phyloP scores from a whole-genome alignment of 2,329 filamentous ascomycete genomes.

The Sordariomycetes sp. region DNA sequence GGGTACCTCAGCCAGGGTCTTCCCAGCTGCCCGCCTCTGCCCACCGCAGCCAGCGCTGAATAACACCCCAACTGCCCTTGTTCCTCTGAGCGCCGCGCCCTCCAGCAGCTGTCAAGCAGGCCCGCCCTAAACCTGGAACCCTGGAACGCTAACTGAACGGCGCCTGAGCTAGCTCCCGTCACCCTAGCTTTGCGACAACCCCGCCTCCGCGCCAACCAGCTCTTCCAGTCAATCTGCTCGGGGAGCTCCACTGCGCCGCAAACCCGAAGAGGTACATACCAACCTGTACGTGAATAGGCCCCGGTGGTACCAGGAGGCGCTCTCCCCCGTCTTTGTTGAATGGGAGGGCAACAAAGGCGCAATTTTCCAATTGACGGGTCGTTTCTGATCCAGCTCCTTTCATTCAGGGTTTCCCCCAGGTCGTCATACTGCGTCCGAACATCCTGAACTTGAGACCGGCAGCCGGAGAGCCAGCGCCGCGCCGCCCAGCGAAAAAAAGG shows the following conservation, averaged over 20 bases:
- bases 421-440: not conserved
- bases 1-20: not conserved
- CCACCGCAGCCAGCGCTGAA: not conserved
- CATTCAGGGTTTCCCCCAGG: not conserved
- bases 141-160: not conserved
- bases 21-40: not conserved
- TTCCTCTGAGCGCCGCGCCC: not conserved
- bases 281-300: not conserved
- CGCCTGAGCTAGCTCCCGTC: conserved; percentile 1
- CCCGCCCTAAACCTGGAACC: not conserved
- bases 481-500: not conserved
- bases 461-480: not conserved
- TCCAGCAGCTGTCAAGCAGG: not conserved
- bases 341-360: not conserved
- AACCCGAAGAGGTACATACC: not conserved
- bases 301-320: not conserved
- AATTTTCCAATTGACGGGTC: not conserved
- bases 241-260: not conserved
- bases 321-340: not conserved
- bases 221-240: not conserved
- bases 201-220: not conserved
- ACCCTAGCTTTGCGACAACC: not conserved
- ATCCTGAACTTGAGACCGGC: conserved; percentile 4
- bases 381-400: not conserved
- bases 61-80: not conserved